A percentile compares a stretch with the other conserved stretches of the same genome.
phyloP scores from a whole-genome alignment of 2,329 filamentous ascomycete genomes.

The Zalaria obscura region DNA sequence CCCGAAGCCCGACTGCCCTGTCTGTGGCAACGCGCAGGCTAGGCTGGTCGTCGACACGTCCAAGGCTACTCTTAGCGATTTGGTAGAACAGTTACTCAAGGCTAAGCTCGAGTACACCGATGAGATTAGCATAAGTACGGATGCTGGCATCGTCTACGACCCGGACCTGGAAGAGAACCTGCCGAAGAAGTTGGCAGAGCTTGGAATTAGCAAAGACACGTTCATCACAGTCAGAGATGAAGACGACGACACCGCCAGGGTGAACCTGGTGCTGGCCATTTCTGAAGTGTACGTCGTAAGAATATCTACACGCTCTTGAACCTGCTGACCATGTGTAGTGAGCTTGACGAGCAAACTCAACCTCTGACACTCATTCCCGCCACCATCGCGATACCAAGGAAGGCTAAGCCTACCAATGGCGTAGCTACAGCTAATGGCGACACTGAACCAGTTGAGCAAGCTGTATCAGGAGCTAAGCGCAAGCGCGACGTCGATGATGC shows the following conservation, averaged over 20 bases:
- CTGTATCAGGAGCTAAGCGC: constrained; percentile 15
- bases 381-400: constrained; percentile 6
- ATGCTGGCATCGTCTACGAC: constrained; percentile 72
- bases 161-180: constrained; percentile 80
- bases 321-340: constrained; percentile 1
- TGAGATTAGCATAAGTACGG: constrained; percentile 65
- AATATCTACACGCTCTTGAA: too few species aligned
- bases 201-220: constrained; percentile 55
- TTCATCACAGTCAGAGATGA: constrained; percentile 78
- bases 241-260: constrained; percentile 60
- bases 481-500: constrained; percentile 33
- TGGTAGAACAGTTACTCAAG: constrained; percentile 64
- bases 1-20: constrained; percentile 70
- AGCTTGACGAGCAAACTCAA: neutral
- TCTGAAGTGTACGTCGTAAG: constrained; percentile 4
- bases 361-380: constrained; percentile 6
- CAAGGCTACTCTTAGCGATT: constrained; percentile 59
- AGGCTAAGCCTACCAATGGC: constrained; percentile 3
- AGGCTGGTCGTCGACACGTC: constrained; percentile 54
- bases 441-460: neutral
- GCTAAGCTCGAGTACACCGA: constrained; percentile 61
- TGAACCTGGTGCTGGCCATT: constrained; percentile 59
- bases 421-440: constrained; percentile 1
- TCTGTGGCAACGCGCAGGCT: constrained; percentile 63
- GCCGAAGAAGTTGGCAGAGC: constrained; percentile 59